Base-by-base conservation (phyloP, 2,329 filamentous ascomycete genomes). In the Dryadomyces quercivorus region DNA sequence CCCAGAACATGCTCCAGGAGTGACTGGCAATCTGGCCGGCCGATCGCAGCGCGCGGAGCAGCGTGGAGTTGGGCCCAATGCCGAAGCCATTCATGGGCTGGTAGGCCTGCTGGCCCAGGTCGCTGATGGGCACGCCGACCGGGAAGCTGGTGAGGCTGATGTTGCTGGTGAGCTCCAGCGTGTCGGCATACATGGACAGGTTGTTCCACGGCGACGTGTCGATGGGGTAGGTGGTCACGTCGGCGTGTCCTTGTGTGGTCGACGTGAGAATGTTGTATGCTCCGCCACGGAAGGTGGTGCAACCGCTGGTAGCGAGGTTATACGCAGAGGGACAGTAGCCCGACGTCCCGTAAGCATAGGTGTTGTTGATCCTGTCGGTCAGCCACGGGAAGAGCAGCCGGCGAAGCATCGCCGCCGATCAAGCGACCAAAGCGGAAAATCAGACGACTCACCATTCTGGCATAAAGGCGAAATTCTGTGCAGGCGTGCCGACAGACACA, bases 1-100 rank as follows among this genome's bases (percentile, higher is more conserved):
- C 66, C 61, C 63, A 68, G 51, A 65, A 68, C n/a, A 65, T 60
- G 22, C 62, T 63, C 59, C 64, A 68, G 16, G 60, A 61, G 18
- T 62, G 62, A 36, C 62, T 63, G 6, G 59, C 57, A 53, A 67
- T 68, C 38, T 60, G 52, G 18, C 62, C 61, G 5, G 61, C 50
- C 22, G 54, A 40, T 45, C 61, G 56, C 13, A 68, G 61, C 13
- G 57, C 46, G 16, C 57, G 57, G 6, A 69, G 55, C 31, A 69
- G 51, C 1, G 65, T 64, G 31, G 66, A 69, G 50, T 67, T 64
- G 8, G 54, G 47, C 6, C 64, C 66, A 26, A 68, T 55, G 4
- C 65, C 65, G 20, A 65, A 15, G 21, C 51, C 59, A 43, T 57
- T 60, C 56, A 60, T 60, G 8, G 61, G 62, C 5, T 55, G 51